Base-by-base conservation (phyloP, 352 stramenopile species). In the Globisporangium radiosum region DNA sequence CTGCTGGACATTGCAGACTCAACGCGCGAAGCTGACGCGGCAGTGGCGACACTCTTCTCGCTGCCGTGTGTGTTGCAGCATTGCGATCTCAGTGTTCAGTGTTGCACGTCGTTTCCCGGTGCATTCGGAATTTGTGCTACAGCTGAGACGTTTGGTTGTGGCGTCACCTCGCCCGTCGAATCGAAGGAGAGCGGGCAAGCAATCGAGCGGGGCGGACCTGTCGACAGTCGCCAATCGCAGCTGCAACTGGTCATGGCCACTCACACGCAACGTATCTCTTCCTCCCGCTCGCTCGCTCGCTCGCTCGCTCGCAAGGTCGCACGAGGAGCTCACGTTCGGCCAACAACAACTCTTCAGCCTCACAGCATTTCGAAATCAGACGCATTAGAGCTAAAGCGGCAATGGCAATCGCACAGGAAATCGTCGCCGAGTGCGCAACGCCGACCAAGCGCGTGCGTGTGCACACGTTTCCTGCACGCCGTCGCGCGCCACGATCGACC, bases 381-480 rank as follows among this genome's bases (percentile, higher is more conserved):
- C 19, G 19, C 19, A 25, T 25, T 25, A 43, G 9, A 10, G 42
- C 19, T 25, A n/a, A 33, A 54, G 38, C 43, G 5, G 11, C 5
- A 14, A 47, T 47, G 6, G 36, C 36, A 17, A 50, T 10, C 14
- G 19, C 15, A n/a, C 25, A 50, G 14, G 54, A 59, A 9, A 9
- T 52, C 44, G 36, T 52, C 9, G 13, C 52, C 9, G 45, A 45
- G 37, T 47, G 36, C n/a, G 19, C 37, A 25, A 40, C 55, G 5
- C 47, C 55, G 36, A 60, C 55, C 15, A 60, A 60, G 55, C 55
- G 47, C 45, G 55, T 60, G 45, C 55, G 37, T 17, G 50, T 60
- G 33, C 55, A 47, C 55, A 60, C 49, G n/a, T 60, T 60, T 45
- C 55, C 55, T 9, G n/a, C n/a, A 15, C 55, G 55, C 14, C 55